Conservation (phyloP, 306 rosid species). For the Quercus wislizeni region DNA sequence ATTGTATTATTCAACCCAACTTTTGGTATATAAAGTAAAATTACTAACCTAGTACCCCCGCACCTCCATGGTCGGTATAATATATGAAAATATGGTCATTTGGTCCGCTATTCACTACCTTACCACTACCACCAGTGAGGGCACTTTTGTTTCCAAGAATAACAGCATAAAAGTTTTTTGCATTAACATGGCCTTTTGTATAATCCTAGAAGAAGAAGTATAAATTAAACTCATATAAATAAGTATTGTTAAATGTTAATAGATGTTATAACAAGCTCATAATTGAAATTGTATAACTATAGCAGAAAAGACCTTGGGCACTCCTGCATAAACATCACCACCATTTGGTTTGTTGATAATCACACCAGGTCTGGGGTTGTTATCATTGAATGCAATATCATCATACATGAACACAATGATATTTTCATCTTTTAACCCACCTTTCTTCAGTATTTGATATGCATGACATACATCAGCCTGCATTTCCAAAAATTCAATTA, state of each 20-base stretch:
- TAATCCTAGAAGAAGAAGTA: slow-evolving; percentile 37
- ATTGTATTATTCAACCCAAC: background rate
- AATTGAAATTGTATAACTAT: too few species aligned
- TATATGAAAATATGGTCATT: slow-evolving; percentile 60
- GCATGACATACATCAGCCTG: slow-evolving; percentile 64
- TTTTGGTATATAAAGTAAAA: background rate
- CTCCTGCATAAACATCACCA: slow-evolving; percentile 31
- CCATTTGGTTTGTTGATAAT: slow-evolving; percentile 53
- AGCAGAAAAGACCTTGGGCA: too few species aligned
- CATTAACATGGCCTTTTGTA: slow-evolving; percentile 23
- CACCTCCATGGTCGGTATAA: slow-evolving; percentile 53
- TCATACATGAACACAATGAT: slow-evolving; percentile 42
- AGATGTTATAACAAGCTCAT: too few species aligned
- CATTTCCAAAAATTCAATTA: background rate
- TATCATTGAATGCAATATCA: too few species aligned
- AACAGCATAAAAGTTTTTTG: slow-evolving; percentile 43
- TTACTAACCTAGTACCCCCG: slow-evolving; percentile 44
- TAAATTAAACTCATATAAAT: too few species aligned
- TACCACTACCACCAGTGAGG: slow-evolving; percentile 64
- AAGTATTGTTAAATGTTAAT: too few species aligned
- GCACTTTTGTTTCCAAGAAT: slow-evolving; percentile 53
- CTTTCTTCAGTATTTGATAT: slow-evolving; percentile 48
- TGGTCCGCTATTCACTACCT: slow-evolving; percentile 55
- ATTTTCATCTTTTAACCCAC: slow-evolving; percentile 48
- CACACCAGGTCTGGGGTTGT: slow-evolving; percentile 50